Conservation (phyloP, 2,329 filamentous ascomycete species). For the Verticillium nonalfalfae region DNA sequence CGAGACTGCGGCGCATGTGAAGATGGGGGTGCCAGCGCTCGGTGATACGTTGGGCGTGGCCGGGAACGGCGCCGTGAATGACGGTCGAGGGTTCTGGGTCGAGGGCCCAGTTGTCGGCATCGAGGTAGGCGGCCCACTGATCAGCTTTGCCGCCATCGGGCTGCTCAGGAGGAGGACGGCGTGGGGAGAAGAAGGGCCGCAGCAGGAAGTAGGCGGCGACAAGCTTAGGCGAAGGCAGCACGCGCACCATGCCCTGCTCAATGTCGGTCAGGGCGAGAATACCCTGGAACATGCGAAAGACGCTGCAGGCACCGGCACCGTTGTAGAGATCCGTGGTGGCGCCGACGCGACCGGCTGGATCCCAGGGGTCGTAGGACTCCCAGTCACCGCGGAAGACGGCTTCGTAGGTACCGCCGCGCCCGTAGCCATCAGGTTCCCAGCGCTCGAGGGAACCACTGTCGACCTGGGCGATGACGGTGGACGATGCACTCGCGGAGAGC, state of each 20-base stretch:
- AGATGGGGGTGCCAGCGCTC: conserved; percentile 53
- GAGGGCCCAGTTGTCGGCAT: conserved; percentile 29
- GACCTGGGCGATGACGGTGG: conserved; percentile 51
- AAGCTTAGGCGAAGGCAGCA: conserved; percentile 41
- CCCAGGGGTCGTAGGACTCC: conserved; percentile 73
- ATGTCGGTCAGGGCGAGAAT: conserved; percentile 64
- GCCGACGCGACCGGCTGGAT: conserved; percentile 56
- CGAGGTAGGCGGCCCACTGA: conserved; percentile 45
- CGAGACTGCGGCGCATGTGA: conserved; percentile 43
- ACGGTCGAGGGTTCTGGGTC: conserved; percentile 45
- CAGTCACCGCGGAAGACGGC: conserved; percentile 61
- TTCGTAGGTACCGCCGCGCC: conserved; percentile 53
- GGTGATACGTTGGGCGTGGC: conserved; percentile 51
- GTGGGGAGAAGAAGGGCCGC: conserved; percentile 39
- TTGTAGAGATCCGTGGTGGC: conserved; percentile 66
- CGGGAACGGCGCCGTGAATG: conserved; percentile 52
- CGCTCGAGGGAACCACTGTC: conserved; percentile 61
- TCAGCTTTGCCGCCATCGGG: conserved; percentile 13
- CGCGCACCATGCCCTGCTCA: conserved; percentile 30
- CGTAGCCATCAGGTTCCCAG: conserved; percentile 61
- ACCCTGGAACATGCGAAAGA: conserved; percentile 75
- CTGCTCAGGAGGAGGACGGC: conserved; percentile 12
- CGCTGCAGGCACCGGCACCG: conserved; percentile 64
- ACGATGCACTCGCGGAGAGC: conserved; percentile 25
- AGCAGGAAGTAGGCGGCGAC: conserved; percentile 41